These are phyloP conservation scores for Piedraia hortae DNA, from an alignment of 2,329 filamentous ascomycete species.

Conservation along the genomic window DNA sequence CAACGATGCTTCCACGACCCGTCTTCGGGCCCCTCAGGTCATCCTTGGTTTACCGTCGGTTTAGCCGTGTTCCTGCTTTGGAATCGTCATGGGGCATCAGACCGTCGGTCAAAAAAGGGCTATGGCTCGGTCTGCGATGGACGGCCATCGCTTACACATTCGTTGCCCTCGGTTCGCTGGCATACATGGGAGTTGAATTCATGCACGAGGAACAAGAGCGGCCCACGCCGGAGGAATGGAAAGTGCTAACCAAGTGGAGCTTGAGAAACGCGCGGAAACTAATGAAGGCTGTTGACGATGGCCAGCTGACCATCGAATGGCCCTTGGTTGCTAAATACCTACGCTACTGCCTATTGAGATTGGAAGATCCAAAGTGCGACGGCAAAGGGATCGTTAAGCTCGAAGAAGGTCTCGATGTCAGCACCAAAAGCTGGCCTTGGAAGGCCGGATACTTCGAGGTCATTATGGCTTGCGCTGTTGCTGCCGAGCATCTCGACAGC, in stretches of 20 bases:
- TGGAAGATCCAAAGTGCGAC: slow-evolving; percentile 43
- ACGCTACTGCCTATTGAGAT: slow-evolving; percentile 29
- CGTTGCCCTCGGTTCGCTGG: slow-evolving; percentile 29
- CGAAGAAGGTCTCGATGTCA: slow-evolving; percentile 30
- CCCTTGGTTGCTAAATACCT: slow-evolving; percentile 33
- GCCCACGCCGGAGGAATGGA: slow-evolving; percentile 66
- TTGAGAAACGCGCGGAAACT: slow-evolving; percentile 29
- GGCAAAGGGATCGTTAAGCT: slow-evolving; percentile 28
- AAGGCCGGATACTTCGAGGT: slow-evolving; percentile 60
- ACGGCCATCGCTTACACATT: slow-evolving; percentile 37
- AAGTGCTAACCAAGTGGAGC: slow-evolving; percentile 37
- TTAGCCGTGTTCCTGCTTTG: too few species aligned
- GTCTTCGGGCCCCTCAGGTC: too few species aligned
- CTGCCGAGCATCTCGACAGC: slow-evolving; percentile 57
- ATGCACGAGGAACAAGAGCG: slow-evolving; percentile 48
- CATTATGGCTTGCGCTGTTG: slow-evolving; percentile 47
- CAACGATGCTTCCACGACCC: too few species aligned
- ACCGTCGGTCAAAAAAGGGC: too few species aligned
- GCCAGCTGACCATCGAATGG: slow-evolving; percentile 39
- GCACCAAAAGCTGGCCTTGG: slow-evolving; percentile 57
- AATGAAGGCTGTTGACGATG: slow-evolving; percentile 26
- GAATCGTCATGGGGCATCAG: too few species aligned
- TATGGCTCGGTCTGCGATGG: slow-evolving; percentile 41
- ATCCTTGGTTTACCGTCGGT: too few species aligned
- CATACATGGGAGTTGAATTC: slow-evolving; percentile 39